phyloP scores from a whole-genome alignment of 2,329 filamentous ascomycete species.

The Trichoderma atrobrunneum region DNA sequence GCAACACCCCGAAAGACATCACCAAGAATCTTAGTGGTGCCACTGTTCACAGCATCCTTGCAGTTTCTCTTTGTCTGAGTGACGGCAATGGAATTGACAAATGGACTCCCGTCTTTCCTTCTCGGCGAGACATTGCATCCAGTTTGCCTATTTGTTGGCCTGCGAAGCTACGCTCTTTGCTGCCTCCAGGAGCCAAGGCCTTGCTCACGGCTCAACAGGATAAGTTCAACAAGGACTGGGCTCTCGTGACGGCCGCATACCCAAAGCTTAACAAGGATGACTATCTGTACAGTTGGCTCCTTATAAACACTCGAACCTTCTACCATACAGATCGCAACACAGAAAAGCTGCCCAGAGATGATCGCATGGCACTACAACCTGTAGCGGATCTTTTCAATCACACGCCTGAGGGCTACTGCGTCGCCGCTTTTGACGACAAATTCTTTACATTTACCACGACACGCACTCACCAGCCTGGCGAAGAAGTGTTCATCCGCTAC shows the following conservation, averaged over 20 bases:
- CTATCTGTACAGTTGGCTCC: constrained; percentile 57
- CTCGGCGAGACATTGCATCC: constrained; percentile 52
- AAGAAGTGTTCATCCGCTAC: constrained; percentile 68
- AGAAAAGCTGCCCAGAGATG: constrained; percentile 44
- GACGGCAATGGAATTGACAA: constrained; percentile 44
- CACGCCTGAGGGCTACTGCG: constrained; percentile 50
- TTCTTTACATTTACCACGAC: constrained; percentile 56
- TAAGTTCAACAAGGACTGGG: constrained; percentile 45
- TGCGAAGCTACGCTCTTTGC: constrained; percentile 39
- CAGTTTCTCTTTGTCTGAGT: constrained; percentile 63
- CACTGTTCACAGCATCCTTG: constrained; percentile 68
- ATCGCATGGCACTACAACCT: constrained; percentile 67
- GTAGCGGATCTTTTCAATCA: constrained; percentile 72
- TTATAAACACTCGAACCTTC: constrained; percentile 62
- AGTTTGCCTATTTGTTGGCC: constrained; percentile 50
- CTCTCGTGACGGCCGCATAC: constrained; percentile 31
- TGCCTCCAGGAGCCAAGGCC: constrained; percentile 41
- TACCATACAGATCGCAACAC: constrained; percentile 52
- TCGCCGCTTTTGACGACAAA: constrained; percentile 48
- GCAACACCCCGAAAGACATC: constrained; percentile 55
- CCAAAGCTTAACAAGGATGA: constrained; percentile 34
- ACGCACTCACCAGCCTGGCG: constrained; percentile 49
- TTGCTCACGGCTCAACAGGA: constrained; percentile 53
- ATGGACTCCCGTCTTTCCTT: constrained; percentile 70
- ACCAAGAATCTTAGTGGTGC: constrained; percentile 49